phyloP scores from a whole-genome alignment of 1,284 basidiomycete genomes.

The Ceratorhiza oryzae-sativae region DNA sequence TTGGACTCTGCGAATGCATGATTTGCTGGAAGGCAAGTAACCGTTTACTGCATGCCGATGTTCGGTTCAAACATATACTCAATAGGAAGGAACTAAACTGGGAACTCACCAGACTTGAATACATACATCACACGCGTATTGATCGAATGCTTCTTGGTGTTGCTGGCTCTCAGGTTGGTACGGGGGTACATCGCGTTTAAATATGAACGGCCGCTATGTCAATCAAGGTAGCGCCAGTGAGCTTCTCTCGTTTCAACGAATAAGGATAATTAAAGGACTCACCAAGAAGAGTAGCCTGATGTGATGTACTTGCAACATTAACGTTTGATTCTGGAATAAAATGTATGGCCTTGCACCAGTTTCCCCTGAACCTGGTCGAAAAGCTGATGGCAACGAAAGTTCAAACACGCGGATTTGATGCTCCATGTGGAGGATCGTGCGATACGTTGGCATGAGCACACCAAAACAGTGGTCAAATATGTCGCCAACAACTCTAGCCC shows the following conservation, averaged over 20 bases:
- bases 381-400: neutral
- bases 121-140: conserved; percentile 35
- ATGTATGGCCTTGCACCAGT: conserved; percentile 22
- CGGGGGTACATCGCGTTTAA: conserved; percentile 24
- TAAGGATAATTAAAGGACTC: neutral
- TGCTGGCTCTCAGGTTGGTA: conserved; percentile 2
- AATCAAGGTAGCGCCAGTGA: neutral
- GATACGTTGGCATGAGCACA: conserved; percentile 17
- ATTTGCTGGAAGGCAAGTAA: conserved; percentile 31
- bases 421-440: conserved; percentile 30
- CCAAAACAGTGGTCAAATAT: conserved; percentile 31
- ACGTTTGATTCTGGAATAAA: conserved; percentile 20
- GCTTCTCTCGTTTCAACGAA: neutral
- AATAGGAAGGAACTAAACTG: neutral
- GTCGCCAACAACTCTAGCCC: conserved; percentile 26
- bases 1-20: conserved; percentile 30
- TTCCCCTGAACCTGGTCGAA: conserved; percentile 20
- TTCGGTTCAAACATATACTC: neutral
- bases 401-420: conserved; percentile 29
- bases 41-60: conserved; percentile 6
- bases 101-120: conserved; percentile 34
- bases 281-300: conserved; percentile 22
- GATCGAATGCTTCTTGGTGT: conserved; percentile 20
- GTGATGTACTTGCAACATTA: conserved; percentile 26
- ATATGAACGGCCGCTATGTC: conserved; percentile 23